These are phyloP conservation scores for Euptelea pleiosperma DNA, from an alignment of 164 flowering plant species.

Conservation along the genomic window DNA sequence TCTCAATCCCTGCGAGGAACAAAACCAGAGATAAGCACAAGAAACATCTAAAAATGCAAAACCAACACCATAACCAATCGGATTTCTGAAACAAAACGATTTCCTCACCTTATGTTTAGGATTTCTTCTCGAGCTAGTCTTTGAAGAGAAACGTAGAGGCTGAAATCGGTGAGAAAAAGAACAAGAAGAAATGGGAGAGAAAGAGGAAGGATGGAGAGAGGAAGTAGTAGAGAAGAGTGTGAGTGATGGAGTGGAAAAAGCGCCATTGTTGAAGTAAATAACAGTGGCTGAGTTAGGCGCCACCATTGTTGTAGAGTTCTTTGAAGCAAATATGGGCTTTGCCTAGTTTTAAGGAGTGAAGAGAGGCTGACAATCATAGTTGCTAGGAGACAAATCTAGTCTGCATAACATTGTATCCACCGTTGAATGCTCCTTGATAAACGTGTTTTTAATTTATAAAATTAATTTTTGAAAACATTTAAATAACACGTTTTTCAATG, in stretches of 20 bases:
- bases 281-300: conserved; percentile 14
- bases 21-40: not conserved
- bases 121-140: conserved; percentile 9
- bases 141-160: conserved; percentile 5
- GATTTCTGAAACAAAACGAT: not conserved
- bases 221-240: conserved; percentile 11
- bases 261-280: conserved; percentile 22
- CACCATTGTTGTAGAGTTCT: conserved; percentile 11
- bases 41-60: not conserved
- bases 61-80: not conserved
- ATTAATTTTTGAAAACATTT: no score
- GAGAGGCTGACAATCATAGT: conserved; percentile 14
- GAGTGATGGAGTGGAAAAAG: conserved; percentile 24
- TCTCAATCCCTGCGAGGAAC: conserved; percentile 31
- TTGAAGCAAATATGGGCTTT: no score
- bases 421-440: no score
- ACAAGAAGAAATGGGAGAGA: conserved; percentile 13
- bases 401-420: no score
- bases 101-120: conserved; percentile 26
- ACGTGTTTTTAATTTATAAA: no score
- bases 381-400: no score
- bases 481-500: no score
- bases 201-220: conserved; percentile 14
- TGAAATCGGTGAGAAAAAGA: conserved; percentile 12
- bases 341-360: no score